phyloP scores from a whole-genome alignment of 352 stramenopile genomes.

The Globisporangium cystogenes region DNA sequence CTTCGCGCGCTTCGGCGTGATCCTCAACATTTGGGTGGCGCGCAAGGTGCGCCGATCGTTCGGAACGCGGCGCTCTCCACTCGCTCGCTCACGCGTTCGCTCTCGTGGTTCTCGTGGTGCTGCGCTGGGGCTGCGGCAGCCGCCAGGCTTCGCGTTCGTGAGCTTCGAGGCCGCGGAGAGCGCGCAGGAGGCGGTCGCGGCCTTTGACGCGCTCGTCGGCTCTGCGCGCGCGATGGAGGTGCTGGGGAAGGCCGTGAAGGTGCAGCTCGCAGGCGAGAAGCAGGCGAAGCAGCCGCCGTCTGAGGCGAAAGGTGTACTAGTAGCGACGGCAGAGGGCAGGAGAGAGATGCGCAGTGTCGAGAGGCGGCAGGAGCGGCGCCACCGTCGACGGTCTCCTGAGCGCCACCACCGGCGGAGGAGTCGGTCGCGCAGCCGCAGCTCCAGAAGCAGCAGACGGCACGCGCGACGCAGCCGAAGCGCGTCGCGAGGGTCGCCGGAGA shows the following conservation, averaged over 20 bases:
- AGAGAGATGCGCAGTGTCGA: background rate
- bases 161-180: slow-evolving; percentile 39
- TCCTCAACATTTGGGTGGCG: slow-evolving; percentile 71
- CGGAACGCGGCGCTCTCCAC: background rate
- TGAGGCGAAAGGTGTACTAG: no score
- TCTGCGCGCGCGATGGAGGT: slow-evolving; percentile 42
- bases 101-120: background rate
- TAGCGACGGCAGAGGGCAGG: background rate
- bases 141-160: slow-evolving; percentile 80
- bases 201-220: slow-evolving; percentile 15
- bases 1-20: slow-evolving; percentile 61
- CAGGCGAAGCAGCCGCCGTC: background rate
- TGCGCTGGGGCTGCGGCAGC: no score
- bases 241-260: slow-evolving; percentile 65
- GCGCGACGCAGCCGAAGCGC: slow-evolving; percentile 5
- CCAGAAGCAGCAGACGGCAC: slow-evolving; percentile 4
- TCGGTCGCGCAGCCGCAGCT: slow-evolving; percentile 1
- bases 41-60: slow-evolving; percentile 34
- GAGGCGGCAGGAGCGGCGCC: background rate
- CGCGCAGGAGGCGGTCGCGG: slow-evolving; percentile 42
- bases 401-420: background rate
- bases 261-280: slow-evolving; percentile 46
- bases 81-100: background rate
- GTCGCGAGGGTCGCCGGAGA: background rate
- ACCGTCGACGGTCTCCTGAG: background rate